Conservation (phyloP, 2,329 filamentous ascomycete genomes). For the Pseudonectria foliicola region DNA sequence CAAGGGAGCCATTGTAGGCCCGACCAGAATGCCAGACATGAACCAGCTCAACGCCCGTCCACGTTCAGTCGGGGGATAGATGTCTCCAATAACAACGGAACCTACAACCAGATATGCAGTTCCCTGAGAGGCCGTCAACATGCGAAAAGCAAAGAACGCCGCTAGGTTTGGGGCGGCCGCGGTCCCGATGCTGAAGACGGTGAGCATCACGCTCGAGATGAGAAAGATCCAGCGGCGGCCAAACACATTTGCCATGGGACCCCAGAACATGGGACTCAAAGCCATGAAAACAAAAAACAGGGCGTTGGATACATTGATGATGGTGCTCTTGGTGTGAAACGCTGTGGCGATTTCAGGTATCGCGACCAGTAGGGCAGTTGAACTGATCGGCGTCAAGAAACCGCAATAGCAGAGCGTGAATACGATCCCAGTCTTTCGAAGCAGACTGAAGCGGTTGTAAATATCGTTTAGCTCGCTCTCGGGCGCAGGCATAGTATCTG, state of each 20-base stretch:
- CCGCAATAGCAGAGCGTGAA: constrained; percentile 14
- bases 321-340: constrained; percentile 11
- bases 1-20: constrained; percentile 56
- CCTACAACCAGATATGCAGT: constrained; percentile 63
- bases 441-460: constrained; percentile 16
- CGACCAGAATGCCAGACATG: constrained; percentile 57
- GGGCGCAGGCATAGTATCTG: background rate
- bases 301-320: constrained; percentile 61
- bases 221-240: constrained; percentile 38
- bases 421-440: constrained; percentile 17
- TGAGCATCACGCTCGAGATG: constrained; percentile 40
- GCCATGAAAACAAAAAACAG: constrained; percentile 68
- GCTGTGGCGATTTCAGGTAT: constrained; percentile 15
- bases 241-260: constrained; percentile 54
- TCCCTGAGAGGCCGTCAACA: constrained; percentile 63
- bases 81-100: constrained; percentile 51
- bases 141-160: constrained; percentile 61
- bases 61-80: constrained; percentile 53
- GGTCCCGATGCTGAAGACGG: constrained; percentile 57
- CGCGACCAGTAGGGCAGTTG: constrained; percentile 13
- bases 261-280: constrained; percentile 57
- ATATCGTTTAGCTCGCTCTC: constrained; percentile 2
- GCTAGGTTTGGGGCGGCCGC: constrained; percentile 59
- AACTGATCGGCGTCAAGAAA: constrained; percentile 13
- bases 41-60: constrained; percentile 63